Conservation (phyloP, 257 asterid species). For the Przewalskia tangutica region DNA sequence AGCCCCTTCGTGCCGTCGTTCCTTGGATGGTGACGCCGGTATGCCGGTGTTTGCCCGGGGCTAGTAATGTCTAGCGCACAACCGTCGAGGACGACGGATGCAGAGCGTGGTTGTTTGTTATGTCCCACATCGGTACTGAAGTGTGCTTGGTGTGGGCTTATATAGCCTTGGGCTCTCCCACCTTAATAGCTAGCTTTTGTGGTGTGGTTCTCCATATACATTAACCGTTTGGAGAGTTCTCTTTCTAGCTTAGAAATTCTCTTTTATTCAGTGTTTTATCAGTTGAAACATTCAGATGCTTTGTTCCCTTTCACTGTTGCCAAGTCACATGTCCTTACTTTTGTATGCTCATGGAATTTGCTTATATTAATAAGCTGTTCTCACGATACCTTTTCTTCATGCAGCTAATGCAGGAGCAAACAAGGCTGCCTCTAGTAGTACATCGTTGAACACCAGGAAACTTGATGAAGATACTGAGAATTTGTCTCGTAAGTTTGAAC, state of each 20-base stretch:
- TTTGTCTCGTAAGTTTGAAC: slow-evolving; percentile 66
- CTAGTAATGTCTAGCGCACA: too few relatives aligned
- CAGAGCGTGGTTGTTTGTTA: too few relatives aligned
- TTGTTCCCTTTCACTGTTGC: background rate
- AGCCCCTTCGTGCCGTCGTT: too few relatives aligned
- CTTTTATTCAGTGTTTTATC: background rate
- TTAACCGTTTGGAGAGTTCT: background rate
- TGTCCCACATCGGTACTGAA: too few relatives aligned
- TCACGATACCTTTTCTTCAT: slow-evolving; percentile 8
- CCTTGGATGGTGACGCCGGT: too few relatives aligned
- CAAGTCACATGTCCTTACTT: background rate
- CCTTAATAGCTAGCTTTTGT: too few relatives aligned
- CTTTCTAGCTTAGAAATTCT: background rate
- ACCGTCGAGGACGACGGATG: too few relatives aligned
- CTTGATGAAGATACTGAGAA: slow-evolving; percentile 92
- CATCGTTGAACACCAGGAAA: slow-evolving; percentile 73
- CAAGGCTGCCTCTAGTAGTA: slow-evolving; percentile 76
- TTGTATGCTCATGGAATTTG: background rate
- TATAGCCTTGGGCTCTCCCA: too few relatives aligned
- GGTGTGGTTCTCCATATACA: background rate
- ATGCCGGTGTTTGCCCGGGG: too few relatives aligned
- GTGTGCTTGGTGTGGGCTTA: too few relatives aligned
- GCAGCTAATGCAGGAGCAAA: slow-evolving; percentile 86
- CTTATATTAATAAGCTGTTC: background rate
- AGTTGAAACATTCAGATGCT: background rate